Evolutionary conservation across 1,139 yeast genomes (phyloP).

Genomic region (Taphrina betulina): DNA sequence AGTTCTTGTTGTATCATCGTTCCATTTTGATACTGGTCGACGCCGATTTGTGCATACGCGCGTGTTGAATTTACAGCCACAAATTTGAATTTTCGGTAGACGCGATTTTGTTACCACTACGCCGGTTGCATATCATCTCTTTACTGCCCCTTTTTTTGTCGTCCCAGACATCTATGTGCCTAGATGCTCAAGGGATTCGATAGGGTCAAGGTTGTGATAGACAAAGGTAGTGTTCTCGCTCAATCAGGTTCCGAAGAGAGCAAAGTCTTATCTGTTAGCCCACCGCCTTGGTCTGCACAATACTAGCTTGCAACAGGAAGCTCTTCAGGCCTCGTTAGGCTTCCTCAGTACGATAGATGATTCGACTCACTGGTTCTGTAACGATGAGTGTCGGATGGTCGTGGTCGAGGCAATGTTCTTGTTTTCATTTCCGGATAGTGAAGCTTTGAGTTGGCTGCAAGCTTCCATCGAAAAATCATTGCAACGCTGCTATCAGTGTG

Average conservation of each 20-base stretch:
- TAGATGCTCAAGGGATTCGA: constrained; percentile 15
- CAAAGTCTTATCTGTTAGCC: not conserved
- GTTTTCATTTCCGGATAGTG: constrained; percentile 23
- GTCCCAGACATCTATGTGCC: no score
- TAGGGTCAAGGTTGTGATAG: constrained; percentile 19
- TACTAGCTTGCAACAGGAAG: constrained; percentile 9
- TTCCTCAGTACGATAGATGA: constrained; percentile 11
- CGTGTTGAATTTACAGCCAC: no score
- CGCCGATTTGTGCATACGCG: no score
- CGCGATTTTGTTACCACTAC: no score
- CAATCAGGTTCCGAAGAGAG: not conserved
- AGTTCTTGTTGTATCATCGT: no score
- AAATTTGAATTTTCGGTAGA: no score
- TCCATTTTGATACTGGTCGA: no score
- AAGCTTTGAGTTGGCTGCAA: constrained; percentile 38
- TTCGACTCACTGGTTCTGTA: constrained; percentile 12
- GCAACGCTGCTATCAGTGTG: constrained; percentile 37
- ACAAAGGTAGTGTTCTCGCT: constrained; percentile 3
- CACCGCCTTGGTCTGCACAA: constrained; percentile 12
- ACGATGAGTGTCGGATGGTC: not conserved
- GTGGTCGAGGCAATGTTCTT: constrained; percentile 21
- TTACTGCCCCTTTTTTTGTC: no score
- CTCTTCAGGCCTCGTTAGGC: constrained; percentile 7
- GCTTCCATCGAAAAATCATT: constrained; percentile 37
- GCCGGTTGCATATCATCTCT: no score